Evolutionary conservation across 1,284 basidiomycete genomes (phyloP).

Genomic region (Puccinia hordei): DNA sequence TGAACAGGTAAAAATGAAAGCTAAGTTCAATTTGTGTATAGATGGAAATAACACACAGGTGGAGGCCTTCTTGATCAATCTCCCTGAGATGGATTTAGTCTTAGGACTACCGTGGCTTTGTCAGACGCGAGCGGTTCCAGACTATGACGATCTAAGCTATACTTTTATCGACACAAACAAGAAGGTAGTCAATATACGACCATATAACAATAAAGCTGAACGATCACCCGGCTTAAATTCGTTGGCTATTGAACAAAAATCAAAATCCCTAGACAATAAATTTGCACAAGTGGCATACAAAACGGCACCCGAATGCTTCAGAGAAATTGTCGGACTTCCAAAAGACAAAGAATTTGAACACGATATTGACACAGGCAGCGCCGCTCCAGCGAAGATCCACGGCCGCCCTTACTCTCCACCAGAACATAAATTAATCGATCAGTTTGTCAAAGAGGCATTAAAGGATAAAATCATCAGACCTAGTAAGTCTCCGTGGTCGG

Average conservation of each 20-base stretch:
- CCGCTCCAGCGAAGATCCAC: neutral
- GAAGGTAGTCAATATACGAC: neutral
- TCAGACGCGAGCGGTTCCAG: neutral
- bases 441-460: neutral
- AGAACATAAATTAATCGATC: neutral
- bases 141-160: neutral
- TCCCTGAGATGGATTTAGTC: conserved; percentile 3
- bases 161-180: neutral
- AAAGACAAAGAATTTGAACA: neutral
- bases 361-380: neutral
- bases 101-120: conserved; percentile 4
- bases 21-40: neutral
- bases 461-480: neutral
- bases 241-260: no score
- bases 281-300: neutral
- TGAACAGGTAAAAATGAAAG: neutral
- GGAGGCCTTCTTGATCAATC: neutral
- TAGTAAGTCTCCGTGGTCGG: neutral
- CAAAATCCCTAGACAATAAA: neutral
- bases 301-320: neutral
- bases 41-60: no score
- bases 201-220: neutral
- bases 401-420: neutral
- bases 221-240: no score
- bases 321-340: neutral